Evolutionary conservation across 352 stramenopile species (phyloP).

Genomic region (Phytophthora ramorum): DNA sequence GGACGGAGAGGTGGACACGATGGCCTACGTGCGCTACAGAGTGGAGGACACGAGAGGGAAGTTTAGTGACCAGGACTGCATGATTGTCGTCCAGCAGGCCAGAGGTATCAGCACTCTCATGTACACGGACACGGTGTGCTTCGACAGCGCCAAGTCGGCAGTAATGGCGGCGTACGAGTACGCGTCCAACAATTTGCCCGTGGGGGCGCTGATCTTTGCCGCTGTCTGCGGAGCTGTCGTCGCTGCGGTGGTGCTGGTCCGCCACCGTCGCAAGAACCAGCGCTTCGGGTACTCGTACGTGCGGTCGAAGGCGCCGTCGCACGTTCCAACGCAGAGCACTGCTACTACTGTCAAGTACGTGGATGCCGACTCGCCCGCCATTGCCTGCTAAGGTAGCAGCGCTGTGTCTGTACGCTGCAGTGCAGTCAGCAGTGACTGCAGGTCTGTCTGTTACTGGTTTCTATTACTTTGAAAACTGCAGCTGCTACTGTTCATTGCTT

Average conservation of each 20-base stretch:
- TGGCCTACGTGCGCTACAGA: slow-evolving; percentile 66
- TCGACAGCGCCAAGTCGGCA: slow-evolving; percentile 37
- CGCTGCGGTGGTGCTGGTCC: slow-evolving; percentile 44
- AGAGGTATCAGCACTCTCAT: slow-evolving; percentile 55
- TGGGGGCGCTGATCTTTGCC: slow-evolving; percentile 49
- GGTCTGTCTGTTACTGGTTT: slow-evolving; percentile 15
- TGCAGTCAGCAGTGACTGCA: neutral
- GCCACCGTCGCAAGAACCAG: slow-evolving; percentile 54
- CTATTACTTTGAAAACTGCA: slow-evolving; percentile 18
- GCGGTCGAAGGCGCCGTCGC: slow-evolving; percentile 48
- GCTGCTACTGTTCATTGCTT: slow-evolving; percentile 21
- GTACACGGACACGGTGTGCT: slow-evolving; percentile 65
- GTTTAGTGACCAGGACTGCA: slow-evolving; percentile 51
- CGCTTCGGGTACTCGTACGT: slow-evolving; percentile 73
- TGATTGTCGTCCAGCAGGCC: slow-evolving; percentile 56
- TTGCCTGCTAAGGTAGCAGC: slow-evolving; percentile 36
- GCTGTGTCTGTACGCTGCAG: slow-evolving; percentile 8
- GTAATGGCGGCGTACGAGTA: slow-evolving; percentile 39
- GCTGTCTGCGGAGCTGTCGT: slow-evolving; percentile 42
- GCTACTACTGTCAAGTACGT: slow-evolving; percentile 35
- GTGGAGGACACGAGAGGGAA: slow-evolving; percentile 30
- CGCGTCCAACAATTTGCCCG: slow-evolving; percentile 45
- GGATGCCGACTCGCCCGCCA: slow-evolving; percentile 36
- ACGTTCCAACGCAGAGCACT: slow-evolving; percentile 35
- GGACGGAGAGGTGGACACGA: slow-evolving; percentile 29